Conservation (phyloP, 2,329 filamentous ascomycete genomes). For the Talaromyces amestolkiae region DNA sequence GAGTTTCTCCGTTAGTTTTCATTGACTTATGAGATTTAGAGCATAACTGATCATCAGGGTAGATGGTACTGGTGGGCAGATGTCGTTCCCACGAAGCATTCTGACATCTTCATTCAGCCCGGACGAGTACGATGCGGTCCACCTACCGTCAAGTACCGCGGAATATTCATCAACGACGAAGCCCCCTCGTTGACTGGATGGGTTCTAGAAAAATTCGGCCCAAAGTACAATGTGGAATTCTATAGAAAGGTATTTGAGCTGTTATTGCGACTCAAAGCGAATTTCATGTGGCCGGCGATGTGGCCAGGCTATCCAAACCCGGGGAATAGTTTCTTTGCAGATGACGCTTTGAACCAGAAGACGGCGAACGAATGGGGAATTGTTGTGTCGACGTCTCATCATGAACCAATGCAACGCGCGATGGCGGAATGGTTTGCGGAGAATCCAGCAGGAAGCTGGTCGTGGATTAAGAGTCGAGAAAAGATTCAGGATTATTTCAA, state of each 20-base stretch:
- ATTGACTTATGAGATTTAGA: background rate
- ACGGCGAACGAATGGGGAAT: slow-evolving; percentile 72
- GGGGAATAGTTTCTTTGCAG: slow-evolving; percentile 67
- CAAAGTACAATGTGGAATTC: slow-evolving; percentile 56
- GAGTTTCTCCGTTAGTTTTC: slow-evolving; percentile 55
- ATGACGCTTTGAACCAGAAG: slow-evolving; percentile 66
- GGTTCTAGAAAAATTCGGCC: slow-evolving; percentile 54
- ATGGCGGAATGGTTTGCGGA: slow-evolving; percentile 44
- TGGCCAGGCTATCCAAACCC: slow-evolving; percentile 46
- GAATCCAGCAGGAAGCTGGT: slow-evolving; percentile 58
- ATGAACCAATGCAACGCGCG: slow-evolving; percentile 64
- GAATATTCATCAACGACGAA: slow-evolving; percentile 70
- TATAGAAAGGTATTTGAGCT: slow-evolving; percentile 70
- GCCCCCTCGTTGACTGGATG: slow-evolving; percentile 66
- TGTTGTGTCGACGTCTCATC: slow-evolving; percentile 70
- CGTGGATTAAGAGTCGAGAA: slow-evolving; percentile 67
- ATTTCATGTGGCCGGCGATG: slow-evolving; percentile 72
- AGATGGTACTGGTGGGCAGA: slow-evolving; percentile 67
- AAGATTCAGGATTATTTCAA: slow-evolving; percentile 67
- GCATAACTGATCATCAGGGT: background rate
- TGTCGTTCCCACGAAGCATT: slow-evolving; percentile 52
- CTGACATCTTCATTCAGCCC: slow-evolving; percentile 56
- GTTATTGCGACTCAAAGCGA: slow-evolving; percentile 65
- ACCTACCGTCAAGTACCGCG: slow-evolving; percentile 65
- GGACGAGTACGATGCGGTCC: slow-evolving; percentile 35